Conservation (phyloP, 2,329 filamentous ascomycete genomes). For the Teratosphaeria viscida region DNA sequence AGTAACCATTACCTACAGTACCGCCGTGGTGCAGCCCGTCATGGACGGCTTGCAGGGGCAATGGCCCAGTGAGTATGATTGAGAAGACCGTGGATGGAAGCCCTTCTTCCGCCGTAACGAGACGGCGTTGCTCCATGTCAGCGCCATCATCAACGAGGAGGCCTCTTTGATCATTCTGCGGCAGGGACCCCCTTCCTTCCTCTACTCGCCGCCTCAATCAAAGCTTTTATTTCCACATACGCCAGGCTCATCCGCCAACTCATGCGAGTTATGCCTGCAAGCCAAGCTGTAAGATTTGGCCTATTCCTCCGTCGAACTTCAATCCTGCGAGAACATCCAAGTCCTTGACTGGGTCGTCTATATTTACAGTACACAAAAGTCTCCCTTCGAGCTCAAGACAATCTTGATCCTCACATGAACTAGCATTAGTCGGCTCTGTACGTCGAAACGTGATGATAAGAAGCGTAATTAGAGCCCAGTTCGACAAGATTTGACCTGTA, state of each 20-base stretch:
- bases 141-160: background rate
- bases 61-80: background rate
- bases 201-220: background rate
- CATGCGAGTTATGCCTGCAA: background rate
- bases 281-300: background rate
- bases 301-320: background rate
- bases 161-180: background rate
- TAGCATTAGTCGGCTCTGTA: background rate
- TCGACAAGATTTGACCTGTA: background rate
- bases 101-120: background rate
- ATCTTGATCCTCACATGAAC: background rate
- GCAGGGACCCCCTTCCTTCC: background rate
- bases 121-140: background rate
- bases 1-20: background rate
- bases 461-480: background rate
- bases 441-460: background rate
- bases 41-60: background rate
- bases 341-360: background rate
- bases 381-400: background rate
- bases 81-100: too few species aligned
- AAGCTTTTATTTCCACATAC: background rate
- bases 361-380: background rate
- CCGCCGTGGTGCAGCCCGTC: background rate
- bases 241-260: background rate
- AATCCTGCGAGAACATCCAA: background rate